These are phyloP conservation scores for Polyplosphaeria fusca DNA, from an alignment of 495 filamentous ascomycete genomes.

Conservation along the genomic window DNA sequence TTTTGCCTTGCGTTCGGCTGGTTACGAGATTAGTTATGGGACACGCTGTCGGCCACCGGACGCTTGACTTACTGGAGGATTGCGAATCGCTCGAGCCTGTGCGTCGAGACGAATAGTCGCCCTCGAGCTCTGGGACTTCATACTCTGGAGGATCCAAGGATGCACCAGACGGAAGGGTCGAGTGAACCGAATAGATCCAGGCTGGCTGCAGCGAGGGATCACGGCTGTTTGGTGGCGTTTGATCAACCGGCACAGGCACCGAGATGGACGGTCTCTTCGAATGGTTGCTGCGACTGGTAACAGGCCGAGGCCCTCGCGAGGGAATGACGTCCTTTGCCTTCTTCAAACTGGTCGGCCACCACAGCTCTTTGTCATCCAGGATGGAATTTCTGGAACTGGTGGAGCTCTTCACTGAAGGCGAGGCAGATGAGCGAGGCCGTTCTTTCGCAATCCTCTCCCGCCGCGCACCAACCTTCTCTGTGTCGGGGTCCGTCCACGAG, in stretches of 20 bases:
- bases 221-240: neutral
- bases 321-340: conserved; percentile 20
- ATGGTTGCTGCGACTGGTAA: conserved; percentile 9
- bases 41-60: neutral
- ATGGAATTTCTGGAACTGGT: conserved; percentile 25
- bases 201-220: conserved; percentile 27
- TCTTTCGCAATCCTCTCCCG: conserved; percentile 26
- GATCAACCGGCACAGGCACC: conserved; percentile 6
- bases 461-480: conserved; percentile 29
- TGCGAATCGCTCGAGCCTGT: conserved; percentile 23
- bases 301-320: conserved; percentile 1
- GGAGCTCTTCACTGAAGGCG: conserved; percentile 23
- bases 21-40: neutral
- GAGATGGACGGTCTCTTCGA: conserved; percentile 3
- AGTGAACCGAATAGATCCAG: conserved; percentile 22
- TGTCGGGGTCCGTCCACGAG: conserved; percentile 26
- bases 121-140: conserved; percentile 22
- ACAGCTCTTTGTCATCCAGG: conserved; percentile 21
- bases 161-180: conserved; percentile 28
- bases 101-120: conserved; percentile 12
- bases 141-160: conserved; percentile 23
- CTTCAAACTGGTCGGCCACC: conserved; percentile 22
- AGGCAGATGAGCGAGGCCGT: conserved; percentile 6
- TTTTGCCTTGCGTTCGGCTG: conserved; percentile 20
- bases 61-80: conserved; percentile 23